A percentile compares a stretch with the other conserved stretches of the same genome.
Evolutionary conservation across 257 asterid species (phyloP).

Genomic region (Galeopsis tetrahit): DNA sequence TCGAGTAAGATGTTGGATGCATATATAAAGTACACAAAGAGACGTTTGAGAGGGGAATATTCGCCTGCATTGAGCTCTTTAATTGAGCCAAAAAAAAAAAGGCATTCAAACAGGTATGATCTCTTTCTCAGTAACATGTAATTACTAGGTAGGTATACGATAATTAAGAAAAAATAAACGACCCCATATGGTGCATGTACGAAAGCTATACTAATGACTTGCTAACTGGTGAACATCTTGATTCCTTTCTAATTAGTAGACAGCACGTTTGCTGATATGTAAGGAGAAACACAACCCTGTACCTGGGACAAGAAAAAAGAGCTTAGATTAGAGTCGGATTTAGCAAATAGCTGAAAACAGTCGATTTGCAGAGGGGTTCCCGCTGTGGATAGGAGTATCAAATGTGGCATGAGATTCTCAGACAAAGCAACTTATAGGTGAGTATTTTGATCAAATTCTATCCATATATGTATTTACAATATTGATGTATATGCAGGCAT

Average conservation of each 20-base stretch:
- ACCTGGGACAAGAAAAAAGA: conserved; percentile 50
- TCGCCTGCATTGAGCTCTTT: not conserved
- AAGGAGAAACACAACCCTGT: conserved; percentile 84
- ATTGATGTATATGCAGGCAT: not conserved
- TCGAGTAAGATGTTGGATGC: not conserved
- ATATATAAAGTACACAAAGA: not conserved
- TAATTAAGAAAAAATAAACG: not conserved
- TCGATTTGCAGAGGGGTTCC: not conserved
- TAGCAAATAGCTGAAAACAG: not conserved
- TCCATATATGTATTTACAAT: not conserved
- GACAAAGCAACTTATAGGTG: not conserved
- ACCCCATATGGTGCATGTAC: conserved; percentile 7
- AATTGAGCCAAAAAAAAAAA: not conserved
- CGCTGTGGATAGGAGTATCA: not conserved
- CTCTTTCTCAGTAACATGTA: not conserved
- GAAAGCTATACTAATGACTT: conserved; percentile 19
- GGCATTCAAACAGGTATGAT: not conserved
- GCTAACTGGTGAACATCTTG: conserved; percentile 12
- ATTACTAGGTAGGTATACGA: not conserved
- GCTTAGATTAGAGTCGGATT: conserved; percentile 8
- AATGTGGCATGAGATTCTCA: not conserved
- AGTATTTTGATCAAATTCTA: not conserved
- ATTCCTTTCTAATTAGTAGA: conserved; percentile 48
- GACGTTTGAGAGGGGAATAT: not conserved
- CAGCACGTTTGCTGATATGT: conserved; percentile 76